Evolutionary conservation across 345 rosid genomes (phyloP).

Genomic region (Camelina laxa): DNA sequence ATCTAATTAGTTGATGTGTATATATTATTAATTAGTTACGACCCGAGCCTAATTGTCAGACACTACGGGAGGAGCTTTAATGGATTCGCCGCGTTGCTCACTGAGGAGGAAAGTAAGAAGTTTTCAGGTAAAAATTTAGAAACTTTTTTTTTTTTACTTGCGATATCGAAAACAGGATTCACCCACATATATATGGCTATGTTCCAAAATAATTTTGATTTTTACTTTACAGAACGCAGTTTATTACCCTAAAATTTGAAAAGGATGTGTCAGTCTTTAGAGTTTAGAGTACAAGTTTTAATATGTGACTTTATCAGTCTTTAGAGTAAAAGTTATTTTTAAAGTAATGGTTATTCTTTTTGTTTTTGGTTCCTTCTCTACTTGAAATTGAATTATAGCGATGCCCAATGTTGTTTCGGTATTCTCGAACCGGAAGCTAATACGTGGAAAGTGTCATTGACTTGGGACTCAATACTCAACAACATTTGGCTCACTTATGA

Average conservation of each 20-base stretch:
- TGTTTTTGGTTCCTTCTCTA: neutral
- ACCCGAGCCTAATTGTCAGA: slow-evolving; percentile 18
- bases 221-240: too few relatives aligned
- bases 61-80: slow-evolving; percentile 20
- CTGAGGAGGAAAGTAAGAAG: slow-evolving; percentile 33
- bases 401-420: slow-evolving; percentile 26
- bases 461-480: slow-evolving; percentile 6
- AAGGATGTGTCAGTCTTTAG: too few relatives aligned
- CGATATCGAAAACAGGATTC: too few relatives aligned
- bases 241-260: too few relatives aligned
- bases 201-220: too few relatives aligned
- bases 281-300: too few relatives aligned
- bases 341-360: too few relatives aligned
- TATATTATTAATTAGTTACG: slow-evolving; percentile 18
- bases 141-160: too few relatives aligned
- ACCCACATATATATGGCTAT: too few relatives aligned
- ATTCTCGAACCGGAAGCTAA: neutral
- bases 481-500: slow-evolving; percentile 13
- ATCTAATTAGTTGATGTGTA: slow-evolving; percentile 10
- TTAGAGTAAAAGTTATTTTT: too few relatives aligned
- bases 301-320: too few relatives aligned
- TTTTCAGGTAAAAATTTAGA: slow-evolving; percentile 18
- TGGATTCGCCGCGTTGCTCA: slow-evolving; percentile 39
- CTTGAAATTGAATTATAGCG: slow-evolving; percentile 19
- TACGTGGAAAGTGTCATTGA: neutral